Evolutionary conservation across 306 rosid genomes (phyloP).

Genomic region (Bauhinia variegata): DNA sequence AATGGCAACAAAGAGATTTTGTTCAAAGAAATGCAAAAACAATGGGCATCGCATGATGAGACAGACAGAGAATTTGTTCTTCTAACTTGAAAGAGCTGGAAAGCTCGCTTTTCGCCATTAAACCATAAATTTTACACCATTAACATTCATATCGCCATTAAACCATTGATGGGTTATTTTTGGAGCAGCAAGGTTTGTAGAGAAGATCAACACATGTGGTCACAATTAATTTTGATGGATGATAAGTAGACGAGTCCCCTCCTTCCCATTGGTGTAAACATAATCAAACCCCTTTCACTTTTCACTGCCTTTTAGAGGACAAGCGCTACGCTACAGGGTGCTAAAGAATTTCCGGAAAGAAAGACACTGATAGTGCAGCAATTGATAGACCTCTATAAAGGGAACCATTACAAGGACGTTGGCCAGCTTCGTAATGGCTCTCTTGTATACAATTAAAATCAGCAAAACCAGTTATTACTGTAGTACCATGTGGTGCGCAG

Average conservation of each 20-base stretch:
- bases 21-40: conserved; percentile 16
- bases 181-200: not conserved
- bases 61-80: conserved; percentile 46
- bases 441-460: not conserved
- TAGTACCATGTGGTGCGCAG: conserved; percentile 40
- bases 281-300: conserved; percentile 14
- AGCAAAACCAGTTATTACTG: conserved; percentile 12
- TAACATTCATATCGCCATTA: not conserved
- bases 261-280: conserved; percentile 10
- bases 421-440: not conserved
- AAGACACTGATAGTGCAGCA: conserved; percentile 28
- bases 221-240: conserved; percentile 17
- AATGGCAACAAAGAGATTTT: too few relatives aligned
- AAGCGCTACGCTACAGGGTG: conserved; percentile 8
- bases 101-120: conserved; percentile 33
- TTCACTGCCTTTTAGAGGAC: conserved; percentile 7
- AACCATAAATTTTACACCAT: conserved; percentile 16
- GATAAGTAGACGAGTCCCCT: not conserved
- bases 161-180: not conserved
- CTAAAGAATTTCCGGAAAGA: too few relatives aligned
- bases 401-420: conserved; percentile 26
- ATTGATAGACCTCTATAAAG: not conserved
- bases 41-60: conserved; percentile 40
- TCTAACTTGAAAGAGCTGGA: conserved; percentile 3
- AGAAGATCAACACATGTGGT: too few relatives aligned